These are phyloP conservation scores for Grammothele lineata DNA, from an alignment of 768 basidiomycete genomes.

Conservation along the genomic window DNA sequence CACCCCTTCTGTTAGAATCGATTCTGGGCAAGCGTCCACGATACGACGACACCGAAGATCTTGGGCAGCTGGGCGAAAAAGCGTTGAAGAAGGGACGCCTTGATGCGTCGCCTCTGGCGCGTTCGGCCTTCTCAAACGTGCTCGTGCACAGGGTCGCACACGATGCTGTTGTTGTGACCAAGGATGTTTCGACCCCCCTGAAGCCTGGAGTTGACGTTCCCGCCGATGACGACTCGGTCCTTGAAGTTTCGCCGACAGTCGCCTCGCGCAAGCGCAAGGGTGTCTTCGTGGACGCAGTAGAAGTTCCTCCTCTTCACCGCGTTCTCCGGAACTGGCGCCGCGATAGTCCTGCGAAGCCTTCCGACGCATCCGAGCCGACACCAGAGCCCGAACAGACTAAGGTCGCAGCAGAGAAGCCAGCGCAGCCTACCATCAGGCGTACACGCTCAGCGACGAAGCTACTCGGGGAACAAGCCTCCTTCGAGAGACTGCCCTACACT, in stretches of 20 bases:
- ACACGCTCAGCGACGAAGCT: constrained; percentile 18
- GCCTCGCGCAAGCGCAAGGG: constrained; percentile 43
- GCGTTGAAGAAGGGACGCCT: constrained; percentile 14
- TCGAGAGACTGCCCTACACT: constrained; percentile 8
- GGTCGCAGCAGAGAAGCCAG: no score
- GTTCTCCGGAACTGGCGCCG: no score
- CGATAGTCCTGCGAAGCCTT: no score
- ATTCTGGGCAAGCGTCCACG: constrained; percentile 31
- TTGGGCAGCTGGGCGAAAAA: constrained; percentile 5
- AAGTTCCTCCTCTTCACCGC: constrained; percentile 35
- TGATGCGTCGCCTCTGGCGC: constrained; percentile 5
- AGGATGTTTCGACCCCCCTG: no score
- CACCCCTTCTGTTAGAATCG: constrained; percentile 42
- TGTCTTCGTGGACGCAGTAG: constrained; percentile 48
- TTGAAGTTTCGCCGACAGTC: neutral
- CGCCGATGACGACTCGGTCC: neutral
- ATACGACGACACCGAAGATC: constrained; percentile 27
- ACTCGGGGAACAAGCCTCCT: constrained; percentile 3
- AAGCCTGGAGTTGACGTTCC: no score
- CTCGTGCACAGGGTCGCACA: no score
- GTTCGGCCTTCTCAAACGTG: constrained; percentile 3
- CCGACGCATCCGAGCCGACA: no score
- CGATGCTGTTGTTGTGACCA: neutral
- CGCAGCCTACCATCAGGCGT: constrained; percentile 1
- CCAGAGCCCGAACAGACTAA: no score